Evolutionary conservation across 495 filamentous ascomycete species (phyloP).

Genomic region (Aspergillus diversus): DNA sequence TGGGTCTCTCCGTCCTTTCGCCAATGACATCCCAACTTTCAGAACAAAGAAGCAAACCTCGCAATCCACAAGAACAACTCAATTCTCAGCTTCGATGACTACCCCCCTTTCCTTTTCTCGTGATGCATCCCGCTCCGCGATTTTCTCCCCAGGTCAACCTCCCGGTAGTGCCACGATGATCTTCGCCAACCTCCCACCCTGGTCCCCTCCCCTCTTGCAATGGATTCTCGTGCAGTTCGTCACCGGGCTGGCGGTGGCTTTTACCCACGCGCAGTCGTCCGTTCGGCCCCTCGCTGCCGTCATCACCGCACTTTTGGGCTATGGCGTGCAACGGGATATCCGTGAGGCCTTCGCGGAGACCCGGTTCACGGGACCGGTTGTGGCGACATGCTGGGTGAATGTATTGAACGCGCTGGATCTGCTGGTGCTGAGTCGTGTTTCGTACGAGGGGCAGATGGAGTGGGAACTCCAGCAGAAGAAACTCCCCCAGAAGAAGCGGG

Average conservation of each 20-base stretch:
- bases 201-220: conserved; percentile 17
- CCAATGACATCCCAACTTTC: too few species aligned
- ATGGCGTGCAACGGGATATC: conserved; percentile 10
- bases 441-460: conserved; percentile 19
- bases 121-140: too few species aligned
- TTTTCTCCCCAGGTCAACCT: too few species aligned
- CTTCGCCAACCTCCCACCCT: conserved; percentile 5
- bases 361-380: conserved; percentile 21
- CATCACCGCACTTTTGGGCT: conserved; percentile 11
- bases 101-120: too few species aligned
- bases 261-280: conserved; percentile 15
- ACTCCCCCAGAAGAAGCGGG: too few species aligned
- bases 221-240: conserved; percentile 22
- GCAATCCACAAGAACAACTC: too few species aligned
- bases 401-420: conserved; percentile 31
- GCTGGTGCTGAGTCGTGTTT: conserved; percentile 25
- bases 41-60: too few species aligned
- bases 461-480: conserved; percentile 11
- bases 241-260: conserved; percentile 18
- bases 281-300: conserved; percentile 13
- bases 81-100: too few species aligned
- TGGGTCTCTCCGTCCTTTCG: too few species aligned
- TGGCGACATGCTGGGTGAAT: conserved; percentile 30
- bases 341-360: conserved; percentile 11
- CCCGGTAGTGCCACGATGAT: neutral